Percentiles rank a stretch among this genome's conserved stretches.
phyloP scores from a whole-genome alignment of 805 yeast species.

The Pichia ethanolica region DNA sequence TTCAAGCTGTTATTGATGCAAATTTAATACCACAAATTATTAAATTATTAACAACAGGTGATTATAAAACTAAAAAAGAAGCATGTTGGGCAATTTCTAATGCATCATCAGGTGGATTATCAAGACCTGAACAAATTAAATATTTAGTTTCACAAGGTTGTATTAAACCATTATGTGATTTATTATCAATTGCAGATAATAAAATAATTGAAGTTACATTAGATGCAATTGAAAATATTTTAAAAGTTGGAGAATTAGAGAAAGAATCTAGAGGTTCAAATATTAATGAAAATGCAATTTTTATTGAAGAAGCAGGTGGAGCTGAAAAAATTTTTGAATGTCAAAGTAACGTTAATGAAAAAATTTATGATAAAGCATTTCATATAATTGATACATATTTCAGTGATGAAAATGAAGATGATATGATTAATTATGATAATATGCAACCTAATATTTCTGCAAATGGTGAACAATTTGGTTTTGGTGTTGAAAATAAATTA shows the following conservation, averaged over 20 bases:
- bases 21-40: constrained; percentile 90
- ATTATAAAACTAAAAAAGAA: constrained; percentile 93
- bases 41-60: constrained; percentile 67
- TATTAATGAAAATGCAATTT: constrained; percentile 81
- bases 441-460: constrained; percentile 57
- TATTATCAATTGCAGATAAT: constrained; percentile 79
- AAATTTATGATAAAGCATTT: constrained; percentile 86
- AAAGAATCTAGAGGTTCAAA: constrained; percentile 64
- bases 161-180: constrained; percentile 93
- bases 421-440: constrained; percentile 29
- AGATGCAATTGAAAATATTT: constrained; percentile 89
- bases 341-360: constrained; percentile 87
- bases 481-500: constrained; percentile 59
- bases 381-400: constrained; percentile 86
- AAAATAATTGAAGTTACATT: constrained; percentile 90
- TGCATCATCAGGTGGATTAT: constrained; percentile 92
- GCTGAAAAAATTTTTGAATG: constrained; percentile 92
- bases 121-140: constrained; percentile 87
- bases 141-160: constrained; percentile 93
- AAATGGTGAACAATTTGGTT: constrained; percentile 74
- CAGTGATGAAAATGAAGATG: constrained; percentile 69
- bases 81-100: constrained; percentile 99
- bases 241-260: constrained; percentile 91
- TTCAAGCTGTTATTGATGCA: constrained; percentile 93
- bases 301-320: constrained; percentile 97